Evolutionary conservation across 75 land plant genomes (phyloP), one percentile per base, ranked within the genome.

Genomic region (Cryptomeria japonica): DNA sequence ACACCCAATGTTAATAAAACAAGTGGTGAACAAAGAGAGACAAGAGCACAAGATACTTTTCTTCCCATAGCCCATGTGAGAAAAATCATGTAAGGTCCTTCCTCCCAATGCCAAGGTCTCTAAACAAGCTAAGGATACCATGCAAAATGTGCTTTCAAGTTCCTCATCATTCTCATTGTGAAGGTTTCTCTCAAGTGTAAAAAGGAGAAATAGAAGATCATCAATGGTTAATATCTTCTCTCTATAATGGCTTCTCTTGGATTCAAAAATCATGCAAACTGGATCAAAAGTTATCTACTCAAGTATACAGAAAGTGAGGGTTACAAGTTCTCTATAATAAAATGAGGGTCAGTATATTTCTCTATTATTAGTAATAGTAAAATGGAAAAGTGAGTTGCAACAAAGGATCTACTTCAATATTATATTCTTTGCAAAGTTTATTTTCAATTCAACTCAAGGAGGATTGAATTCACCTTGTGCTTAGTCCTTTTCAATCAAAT

Each of bases 81-180:
- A 87, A 80, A 89, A 13, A 92, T 92, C 87, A 92, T 92, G 92
- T 83, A 83, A 88, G 39, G 87, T 88, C 49, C 86, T 91, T 11
- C 92, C 92, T 16, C 91, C 91, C 11, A 92, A 90, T 86, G 91
- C 91, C 64, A 88, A 87, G 91, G 87, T 92, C 70, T 88, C 92
- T 41, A 92, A 92, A 82, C 91, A 92, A 37, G 91, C 91, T 15
- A 92, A 92, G 88, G 12, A 8, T 7, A 47, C 11, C 13, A 47
- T 47, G 51, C 51, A 47, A 47, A 47, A 47, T 47, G 13, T 10
- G 51, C 1, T 10, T 8, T n/a, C n/a, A 0, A 41, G 41, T 41
- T 41, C 41, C 1, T 41, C 1, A 12, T 0, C 9, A 10, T 47
- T 1, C 0, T 47, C 13, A 11, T 0, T 1, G 0, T 47, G 0